phyloP scores from a whole-genome alignment of 768 basidiomycete species.

The Boletellus emodensis region DNA sequence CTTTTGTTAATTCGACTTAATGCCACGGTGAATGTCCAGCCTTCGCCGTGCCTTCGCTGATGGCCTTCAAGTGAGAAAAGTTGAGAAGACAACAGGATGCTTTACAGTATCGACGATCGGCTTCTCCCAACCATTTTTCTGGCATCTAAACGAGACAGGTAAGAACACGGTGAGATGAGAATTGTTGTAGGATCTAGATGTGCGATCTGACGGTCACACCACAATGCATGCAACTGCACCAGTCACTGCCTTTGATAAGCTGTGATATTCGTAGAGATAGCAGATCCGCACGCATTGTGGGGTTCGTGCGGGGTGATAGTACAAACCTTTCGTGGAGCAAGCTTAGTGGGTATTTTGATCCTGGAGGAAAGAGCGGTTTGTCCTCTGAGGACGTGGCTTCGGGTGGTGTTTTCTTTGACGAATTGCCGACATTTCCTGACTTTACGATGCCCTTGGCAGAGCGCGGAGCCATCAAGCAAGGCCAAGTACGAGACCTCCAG shows the following conservation, averaged over 20 bases:
- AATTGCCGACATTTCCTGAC: slow-evolving; percentile 88
- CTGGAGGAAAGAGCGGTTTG: slow-evolving; percentile 72
- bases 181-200: neutral
- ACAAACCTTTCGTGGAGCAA: slow-evolving; percentile 73
- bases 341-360: slow-evolving; percentile 79
- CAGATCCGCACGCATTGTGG: neutral
- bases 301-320: neutral
- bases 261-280: neutral
- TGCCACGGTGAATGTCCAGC: slow-evolving; percentile 64
- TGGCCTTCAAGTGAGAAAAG: slow-evolving; percentile 8
- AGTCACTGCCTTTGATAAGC: neutral
- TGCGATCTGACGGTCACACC: slow-evolving; percentile 1
- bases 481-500: no score
- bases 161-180: neutral
- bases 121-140: slow-evolving; percentile 87
- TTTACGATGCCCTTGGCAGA: slow-evolving; percentile 66
- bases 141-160: slow-evolving; percentile 50
- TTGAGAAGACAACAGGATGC: neutral
- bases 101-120: slow-evolving; percentile 73
- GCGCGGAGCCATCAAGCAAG: slow-evolving; percentile 50
- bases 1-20: slow-evolving; percentile 69
- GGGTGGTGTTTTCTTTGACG: slow-evolving; percentile 47
- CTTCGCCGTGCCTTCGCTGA: slow-evolving; percentile 46
- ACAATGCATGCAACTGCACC: neutral
- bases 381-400: slow-evolving; percentile 30